phyloP scores from a whole-genome alignment of 2,329 filamentous ascomycete species.

The Apiospora saccharicola region DNA sequence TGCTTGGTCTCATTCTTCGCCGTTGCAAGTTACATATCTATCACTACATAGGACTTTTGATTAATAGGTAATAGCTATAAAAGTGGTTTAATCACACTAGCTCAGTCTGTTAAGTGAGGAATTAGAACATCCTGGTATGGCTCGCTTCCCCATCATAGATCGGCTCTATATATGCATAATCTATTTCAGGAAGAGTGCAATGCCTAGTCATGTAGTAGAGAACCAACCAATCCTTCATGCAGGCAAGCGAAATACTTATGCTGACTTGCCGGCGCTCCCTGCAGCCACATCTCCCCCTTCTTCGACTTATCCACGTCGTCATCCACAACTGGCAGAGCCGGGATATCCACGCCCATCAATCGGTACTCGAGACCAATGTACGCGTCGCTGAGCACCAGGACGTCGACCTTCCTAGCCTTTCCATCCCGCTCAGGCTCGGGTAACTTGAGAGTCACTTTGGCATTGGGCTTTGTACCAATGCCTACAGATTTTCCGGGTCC shows the following conservation, averaged over 20 bases:
- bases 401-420: constrained; percentile 69
- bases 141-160: not conserved
- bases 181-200: not conserved
- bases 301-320: constrained; percentile 55
- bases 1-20: not conserved
- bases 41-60: not conserved
- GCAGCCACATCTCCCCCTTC: constrained; percentile 32
- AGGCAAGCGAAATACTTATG: not conserved
- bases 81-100: not conserved
- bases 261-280: not conserved
- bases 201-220: not conserved
- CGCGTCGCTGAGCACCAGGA: constrained; percentile 83
- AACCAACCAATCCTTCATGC: not conserved
- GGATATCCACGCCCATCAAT: constrained; percentile 58
- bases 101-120: not conserved
- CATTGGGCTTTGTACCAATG: constrained; percentile 56
- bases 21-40: not conserved
- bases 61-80: no score
- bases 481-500: constrained; percentile 41
- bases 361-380: constrained; percentile 78
- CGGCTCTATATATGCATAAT: not conserved
- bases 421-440: constrained; percentile 53
- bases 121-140: not conserved
- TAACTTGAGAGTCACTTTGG: constrained; percentile 66
- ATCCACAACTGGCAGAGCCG: constrained; percentile 56